Evolutionary conservation across 2,329 filamentous ascomycete genomes (phyloP).

Genomic region (Diaporthe australafricana): DNA sequence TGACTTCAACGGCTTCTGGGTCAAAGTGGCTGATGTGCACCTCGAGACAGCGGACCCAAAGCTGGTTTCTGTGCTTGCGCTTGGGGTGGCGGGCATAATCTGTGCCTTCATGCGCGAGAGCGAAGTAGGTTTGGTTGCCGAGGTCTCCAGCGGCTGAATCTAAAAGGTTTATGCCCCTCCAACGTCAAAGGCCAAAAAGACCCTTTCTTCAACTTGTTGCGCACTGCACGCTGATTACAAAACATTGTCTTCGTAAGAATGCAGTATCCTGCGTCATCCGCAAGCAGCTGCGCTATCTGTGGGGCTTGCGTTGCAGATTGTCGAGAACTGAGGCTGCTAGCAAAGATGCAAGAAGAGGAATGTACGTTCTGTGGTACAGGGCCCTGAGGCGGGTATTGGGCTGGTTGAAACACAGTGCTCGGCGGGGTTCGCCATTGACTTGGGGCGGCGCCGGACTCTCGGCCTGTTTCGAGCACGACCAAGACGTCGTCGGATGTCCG

Average conservation of each 20-base stretch:
- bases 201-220: neutral
- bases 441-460: neutral
- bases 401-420: neutral
- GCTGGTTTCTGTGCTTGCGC: neutral
- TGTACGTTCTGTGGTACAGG: neutral
- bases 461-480: neutral
- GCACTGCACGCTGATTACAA: neutral
- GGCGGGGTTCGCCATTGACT: neutral
- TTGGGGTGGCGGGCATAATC: neutral
- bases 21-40: neutral
- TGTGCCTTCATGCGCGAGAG: constrained; percentile 5
- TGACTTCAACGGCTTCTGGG: neutral
- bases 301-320: no score
- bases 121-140: constrained; percentile 20
- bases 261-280: no score
- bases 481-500: constrained; percentile 20
- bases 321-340: neutral
- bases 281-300: neutral
- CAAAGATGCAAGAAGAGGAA: neutral
- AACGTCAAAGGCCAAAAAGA: neutral
- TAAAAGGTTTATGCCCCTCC: constrained; percentile 5
- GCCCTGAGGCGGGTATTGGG: neutral
- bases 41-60: neutral
- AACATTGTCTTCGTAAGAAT: no score
- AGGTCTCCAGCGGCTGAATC: constrained; percentile 1